Base-by-base conservation (phyloP, 2,329 filamentous ascomycete genomes). In the Verticillium albo-atrum region DNA sequence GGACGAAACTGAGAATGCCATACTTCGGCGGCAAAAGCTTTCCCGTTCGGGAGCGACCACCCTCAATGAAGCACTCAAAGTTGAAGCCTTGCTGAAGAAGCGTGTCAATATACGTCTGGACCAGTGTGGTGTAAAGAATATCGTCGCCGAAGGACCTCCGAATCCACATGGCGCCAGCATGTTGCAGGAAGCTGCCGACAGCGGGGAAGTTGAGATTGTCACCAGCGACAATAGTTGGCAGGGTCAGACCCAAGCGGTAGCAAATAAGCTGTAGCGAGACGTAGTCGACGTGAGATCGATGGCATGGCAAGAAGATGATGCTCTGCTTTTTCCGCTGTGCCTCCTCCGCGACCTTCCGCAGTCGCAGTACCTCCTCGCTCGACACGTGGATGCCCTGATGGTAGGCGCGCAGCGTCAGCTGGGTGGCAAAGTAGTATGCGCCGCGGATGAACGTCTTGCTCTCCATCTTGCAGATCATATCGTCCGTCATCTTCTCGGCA, bases 391-490 rank as follows among this genome's bases (percentile, higher is more conserved):
- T 97, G 10, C 91, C 95, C 77, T 98, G 94, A 70, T 98, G 92
- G 72, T 99, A 99, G 6, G 95, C 94, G 62, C 95, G 81, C 4
- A 94, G 96, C 62, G 98, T 79, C 54, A 98, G 81, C 75, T 98
- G 94, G 1, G 93, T 96, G 54, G 81, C 82, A 42, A 97, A 71
- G 72, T 97, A 99, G 72, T 98, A 98, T 54, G 95, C 94, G 26
- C 91, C 87, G 55, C 95, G 82, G 66, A 99, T 97, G 70, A 98
- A 98, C 2, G 85, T 80, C 71, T 93, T 96, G 79, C 89, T 96
- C 75, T 99, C 95, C 82, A 98, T 94, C 76, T 99, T 99, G 83
- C 94, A 98, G 63, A 99, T 97, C 95, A 99, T 98, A 63, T 89
- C 86, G 70, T 97, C 92, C 26, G 92, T 91, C 83, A 95, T 88